Base-by-base conservation (phyloP, 1,284 basidiomycete genomes). In the Ustilago xerochloae region DNA sequence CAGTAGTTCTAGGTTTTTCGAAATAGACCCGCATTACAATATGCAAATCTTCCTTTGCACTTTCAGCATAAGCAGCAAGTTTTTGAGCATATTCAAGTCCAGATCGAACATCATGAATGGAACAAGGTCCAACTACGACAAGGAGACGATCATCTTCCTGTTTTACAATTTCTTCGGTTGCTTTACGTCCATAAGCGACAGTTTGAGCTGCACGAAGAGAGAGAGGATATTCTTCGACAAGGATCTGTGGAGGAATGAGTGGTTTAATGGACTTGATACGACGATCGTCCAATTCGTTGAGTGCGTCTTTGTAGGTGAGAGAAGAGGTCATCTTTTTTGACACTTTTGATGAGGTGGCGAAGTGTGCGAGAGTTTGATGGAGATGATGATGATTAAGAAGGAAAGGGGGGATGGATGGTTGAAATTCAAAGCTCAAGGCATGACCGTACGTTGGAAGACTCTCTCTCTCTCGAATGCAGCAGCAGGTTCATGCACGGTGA, bases 41-140 rank as follows among this genome's bases (percentile, higher is more conserved):
- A 85, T 92, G 89, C 36, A 99, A 88, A 81, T 98, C 96, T 12
- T 92, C 90, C 83, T 90, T 90, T 32, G 92, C 90, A 18, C 86
- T 84, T 43, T 93, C 90, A 8, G 94, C 92, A 84, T 98, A 98
- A 45, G 87, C 89, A 60, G 89, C 89, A 60, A 98, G 88, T 67
- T 91, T 88, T 28, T 47, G 38, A 3, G 71, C 81, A 48, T 84
- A 84, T 49, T 84, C 82, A 38, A 84, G 57, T 0, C 79, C 83
- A 6, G 81, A 78, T 1, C 72, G 67, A 32, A 82, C 81, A 54
- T 84, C 82, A 58, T 84, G 83, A 35, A 84, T 78, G 10, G 82
- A 83, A 61, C 82, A 84, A 10, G 82, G 82, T 6, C 82, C 82
- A 12, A 83, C 79, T 18, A 84, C 64, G 15, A 83, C 82, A 51